Base-by-base conservation (phyloP, 2,329 filamentous ascomycete genomes). In the Dactylellina drechsleri region DNA sequence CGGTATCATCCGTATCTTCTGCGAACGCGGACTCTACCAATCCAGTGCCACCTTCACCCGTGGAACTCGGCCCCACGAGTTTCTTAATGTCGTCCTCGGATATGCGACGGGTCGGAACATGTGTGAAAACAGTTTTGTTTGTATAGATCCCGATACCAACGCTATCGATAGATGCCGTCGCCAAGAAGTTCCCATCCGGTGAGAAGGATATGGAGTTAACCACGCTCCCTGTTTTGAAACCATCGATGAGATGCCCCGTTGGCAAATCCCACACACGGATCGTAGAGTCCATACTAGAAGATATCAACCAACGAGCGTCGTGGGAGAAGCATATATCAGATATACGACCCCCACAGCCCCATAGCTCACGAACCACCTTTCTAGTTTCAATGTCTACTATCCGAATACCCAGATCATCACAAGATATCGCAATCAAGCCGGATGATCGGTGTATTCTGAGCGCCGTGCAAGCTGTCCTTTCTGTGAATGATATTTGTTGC, bases 231-330 rank as follows among this genome's bases (percentile, higher is more conserved):
- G 96, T 87, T 70, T 89, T 89, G 82, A 99, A 93, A 1, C 92
- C 92, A 81, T 99, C 95, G 76, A 99, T 95, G 13, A 99, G 85
- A 82, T 99, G 94, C 26, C 93, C 94, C 0, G 96, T 99, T 0
- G 95, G 92, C 28, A 99, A 85, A 83, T 99, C 96, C 93, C 95
- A 99, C 6, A 98, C 88, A 49, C 95, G 88, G 59, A 97, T 84
- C 4, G 92, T 84, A 0, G 89, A 88, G 80, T 96, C 92, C 79
- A 91, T 89, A 0, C 92, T 93, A 12, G 93, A 91, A 20, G 93
- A 92, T 67, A 97, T 88, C 77, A 99, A 89, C 95, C 95, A 99
- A 67, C 93, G 88, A 7, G 94, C 94, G 81, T 98, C 93, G 78
- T 89, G 92, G 2, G 94, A 98, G 83, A 99, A 98, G 79, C 88